phyloP scores from a whole-genome alignment of 768 basidiomycete genomes.

The Mycena filopes region DNA sequence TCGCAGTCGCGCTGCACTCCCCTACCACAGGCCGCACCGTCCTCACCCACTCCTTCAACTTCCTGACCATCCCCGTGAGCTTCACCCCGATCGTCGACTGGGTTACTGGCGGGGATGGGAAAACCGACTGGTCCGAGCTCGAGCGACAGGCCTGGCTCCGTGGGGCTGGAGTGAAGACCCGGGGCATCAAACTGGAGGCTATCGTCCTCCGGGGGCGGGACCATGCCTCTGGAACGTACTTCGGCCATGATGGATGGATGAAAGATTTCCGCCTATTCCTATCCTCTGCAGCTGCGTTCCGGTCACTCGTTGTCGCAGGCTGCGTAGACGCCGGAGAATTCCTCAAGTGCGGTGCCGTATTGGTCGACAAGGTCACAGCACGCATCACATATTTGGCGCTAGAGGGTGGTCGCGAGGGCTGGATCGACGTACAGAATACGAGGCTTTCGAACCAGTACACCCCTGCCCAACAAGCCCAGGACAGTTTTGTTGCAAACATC shows the following conservation, averaged over 20 bases:
- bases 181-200: neutral
- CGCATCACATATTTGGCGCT: no score
- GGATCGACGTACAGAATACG: no score
- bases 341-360: no score
- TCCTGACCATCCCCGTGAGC: no score
- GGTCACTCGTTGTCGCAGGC: no score
- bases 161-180: neutral
- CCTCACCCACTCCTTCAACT: neutral
- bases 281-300: no score
- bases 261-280: neutral
- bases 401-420: no score
- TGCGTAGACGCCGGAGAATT: no score
- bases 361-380: no score
- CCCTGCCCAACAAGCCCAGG: no score
- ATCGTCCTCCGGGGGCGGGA: neutral
- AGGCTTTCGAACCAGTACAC: no score
- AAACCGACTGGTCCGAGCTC: neutral
- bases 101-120: neutral
- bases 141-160: neutral
- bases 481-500: no score
- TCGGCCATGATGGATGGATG: neutral
- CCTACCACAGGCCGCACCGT: conserved; percentile 2
- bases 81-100: conserved; percentile 1
- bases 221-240: neutral
- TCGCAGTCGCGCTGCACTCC: neutral